A percentile compares a stretch with the other conserved stretches of the same genome.
These are phyloP conservation scores for Massariosphaeria phaeospora DNA, from an alignment of 495 filamentous ascomycete genomes.

Conservation along the genomic window DNA sequence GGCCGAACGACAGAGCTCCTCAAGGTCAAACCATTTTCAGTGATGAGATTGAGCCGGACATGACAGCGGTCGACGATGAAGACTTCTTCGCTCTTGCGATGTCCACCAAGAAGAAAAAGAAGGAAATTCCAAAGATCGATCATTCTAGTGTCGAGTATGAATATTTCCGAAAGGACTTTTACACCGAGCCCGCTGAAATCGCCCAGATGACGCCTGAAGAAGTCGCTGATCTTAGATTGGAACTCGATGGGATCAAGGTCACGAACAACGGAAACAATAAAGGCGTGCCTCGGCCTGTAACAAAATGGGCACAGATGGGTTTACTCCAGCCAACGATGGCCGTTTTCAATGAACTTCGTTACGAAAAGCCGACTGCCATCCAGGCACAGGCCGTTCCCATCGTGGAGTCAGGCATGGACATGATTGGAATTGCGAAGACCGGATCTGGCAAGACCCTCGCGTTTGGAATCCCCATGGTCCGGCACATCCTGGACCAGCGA, in stretches of 20 bases:
- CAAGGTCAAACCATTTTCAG: slow-evolving; percentile 71
- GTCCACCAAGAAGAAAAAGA: slow-evolving; percentile 91
- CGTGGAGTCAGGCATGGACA: slow-evolving; percentile 93
- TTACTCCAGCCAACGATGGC: slow-evolving; percentile 83
- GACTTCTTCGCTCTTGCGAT: slow-evolving; percentile 82
- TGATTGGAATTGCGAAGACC: slow-evolving; percentile 95
- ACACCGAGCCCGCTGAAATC: slow-evolving; percentile 81
- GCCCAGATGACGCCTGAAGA: slow-evolving; percentile 82
- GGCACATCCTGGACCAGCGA: slow-evolving; percentile 92
- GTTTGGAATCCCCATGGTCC: slow-evolving; percentile 91
- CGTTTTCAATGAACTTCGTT: slow-evolving; percentile 77
- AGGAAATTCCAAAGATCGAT: slow-evolving; percentile 82
- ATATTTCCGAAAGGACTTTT: slow-evolving; percentile 87
- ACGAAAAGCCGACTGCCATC: slow-evolving; percentile 83
- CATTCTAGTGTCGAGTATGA: slow-evolving; percentile 81
- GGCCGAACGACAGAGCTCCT: background rate
- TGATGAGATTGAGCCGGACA: slow-evolving; percentile 70
- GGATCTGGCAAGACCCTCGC: slow-evolving; percentile 99
- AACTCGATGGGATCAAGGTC: slow-evolving; percentile 94
- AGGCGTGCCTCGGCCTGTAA: slow-evolving; percentile 87
- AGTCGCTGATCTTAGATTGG: slow-evolving; percentile 69
- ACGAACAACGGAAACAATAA: no score
- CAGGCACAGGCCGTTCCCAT: slow-evolving; percentile 92
- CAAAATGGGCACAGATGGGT: slow-evolving; percentile 95
- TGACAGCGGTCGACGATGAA: slow-evolving; percentile 66